Evolutionary conservation across 306 rosid species (phyloP), one percentile per base, ranked within the genome.

Genomic region (Vigna mungo): DNA sequence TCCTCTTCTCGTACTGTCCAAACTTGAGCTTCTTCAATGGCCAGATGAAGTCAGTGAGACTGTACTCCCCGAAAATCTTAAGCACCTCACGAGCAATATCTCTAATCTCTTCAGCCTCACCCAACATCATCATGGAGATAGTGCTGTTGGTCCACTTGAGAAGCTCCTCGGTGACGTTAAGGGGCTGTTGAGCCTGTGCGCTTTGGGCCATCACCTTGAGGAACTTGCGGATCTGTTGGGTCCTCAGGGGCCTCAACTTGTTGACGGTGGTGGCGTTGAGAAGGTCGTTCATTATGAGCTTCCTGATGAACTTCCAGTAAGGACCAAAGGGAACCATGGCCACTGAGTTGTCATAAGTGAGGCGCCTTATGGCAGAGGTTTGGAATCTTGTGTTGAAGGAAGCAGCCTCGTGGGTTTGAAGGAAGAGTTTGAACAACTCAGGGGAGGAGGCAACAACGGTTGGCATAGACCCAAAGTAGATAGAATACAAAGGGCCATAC

Each of bases 281-380:
- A 9, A 79, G 85, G 68, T 86, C 81, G 14, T 70, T 80, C 80
- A 65, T 71, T 77, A 77, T 81, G 21, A 84, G 75, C 43, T 82
- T 88, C 17, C 67, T 69, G 3, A 84, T 77, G 68, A 86, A 86
- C 68, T 82, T 86, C 86, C 85, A 84, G 49, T 84, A 84, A 4
- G 84, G 85, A 18, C 79, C 88, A 3, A 73, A 74, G 49, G 92
- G 89, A 13, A 77, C 81, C 74, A 84, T 86, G 30, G 88, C 84
- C 0, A 86, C 70, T 0, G 88, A 79, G 23, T 78, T 72, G 8
- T 82, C 61, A 16, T 88, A 77, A 1, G 89, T 84, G 3, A 88
- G 77, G 2, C 47, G 82, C 5, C 18, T 2, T 0, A 84, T 63
- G 13, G 85, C 88, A 0, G 74, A 58, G 44, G 87, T 56, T 17